Base-by-base conservation (phyloP, 805 yeast genomes). In the Phaffomyces opuntiae region DNA sequence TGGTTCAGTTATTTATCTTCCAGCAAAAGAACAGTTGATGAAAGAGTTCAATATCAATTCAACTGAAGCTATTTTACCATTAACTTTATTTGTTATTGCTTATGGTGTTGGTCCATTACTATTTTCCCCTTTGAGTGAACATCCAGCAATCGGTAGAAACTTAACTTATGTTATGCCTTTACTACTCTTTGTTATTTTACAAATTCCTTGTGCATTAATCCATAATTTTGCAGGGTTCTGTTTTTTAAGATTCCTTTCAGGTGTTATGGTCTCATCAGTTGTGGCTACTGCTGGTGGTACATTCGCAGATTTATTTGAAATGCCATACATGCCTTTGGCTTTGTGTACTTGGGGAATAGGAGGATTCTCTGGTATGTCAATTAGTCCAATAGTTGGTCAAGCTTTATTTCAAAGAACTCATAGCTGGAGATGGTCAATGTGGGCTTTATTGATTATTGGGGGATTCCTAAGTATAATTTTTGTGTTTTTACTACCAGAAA, bases 81-180 rank as follows among this genome's bases (percentile, higher is more conserved):
- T 81, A 53, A 63, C 81, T 0, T 50, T 78, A 35, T 81, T 74
- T 50, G 80, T 80, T 8, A 52, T 78, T 27, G 86, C 84, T 9
- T 79, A 80, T 54, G 85, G 81, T 43, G 42, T 78, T 17, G 83
- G 83, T 1, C 83, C 83, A 2, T 65, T 80, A 66, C 50, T 78
- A 2, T 74, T 78, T 44, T 73, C 82, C 0, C 85, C 86, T 4
- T 52, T 80, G 49, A 73, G 81, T 13, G 86, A 80, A 56, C 68
- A 75, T 40, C 74, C 79, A 3, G 56, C 60, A 4, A 58, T 76
- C 40, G 85, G 85, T 13, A 68, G 84, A 49, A 75, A 74, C 45
- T 63, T 69, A 29, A 68, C 77, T 36, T 80, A 78, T 49, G 63
- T 72, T 32, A 41, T 62, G 19, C 67, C 83, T 3, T 60, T 77